Evolutionary conservation across 2,329 filamentous ascomycete species (phyloP).

Genomic region (Calonectria pseudoturangicola): DNA sequence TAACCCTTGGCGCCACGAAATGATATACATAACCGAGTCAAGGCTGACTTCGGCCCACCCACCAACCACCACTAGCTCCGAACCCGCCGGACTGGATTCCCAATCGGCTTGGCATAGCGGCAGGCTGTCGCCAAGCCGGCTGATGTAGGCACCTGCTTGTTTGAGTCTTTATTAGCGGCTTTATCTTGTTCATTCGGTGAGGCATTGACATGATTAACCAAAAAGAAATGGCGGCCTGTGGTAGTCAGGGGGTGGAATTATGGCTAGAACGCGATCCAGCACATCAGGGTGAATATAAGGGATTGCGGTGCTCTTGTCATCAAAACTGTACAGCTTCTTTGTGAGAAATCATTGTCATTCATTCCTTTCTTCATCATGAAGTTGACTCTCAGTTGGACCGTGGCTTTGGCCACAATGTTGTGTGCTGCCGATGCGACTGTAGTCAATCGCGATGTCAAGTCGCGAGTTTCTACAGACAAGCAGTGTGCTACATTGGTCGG

Average conservation of each 20-base stretch:
- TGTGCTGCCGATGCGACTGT: neutral
- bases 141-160: neutral
- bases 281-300: neutral
- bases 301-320: neutral
- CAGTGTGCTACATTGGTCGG: neutral
- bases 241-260: neutral
- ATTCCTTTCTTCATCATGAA: neutral
- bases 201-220: neutral
- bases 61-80: neutral
- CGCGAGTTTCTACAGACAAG: neutral
- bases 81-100: neutral
- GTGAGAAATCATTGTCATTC: neutral
- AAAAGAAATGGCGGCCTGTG: neutral
- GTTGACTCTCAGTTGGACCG: neutral
- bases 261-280: neutral
- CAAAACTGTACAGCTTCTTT: neutral
- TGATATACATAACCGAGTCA: neutral
- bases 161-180: neutral
- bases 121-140: neutral
- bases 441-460: neutral
- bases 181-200: neutral
- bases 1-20: no score
- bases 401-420: conserved; percentile 1
- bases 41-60: neutral
- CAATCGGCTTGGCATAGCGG: conserved; percentile 1